Percentiles rank a stretch among this genome's conserved stretches.
These are phyloP conservation scores for Pseudogymnoascus sp. DNA, from an alignment of 2,329 filamentous ascomycete species.

Conservation along the genomic window DNA sequence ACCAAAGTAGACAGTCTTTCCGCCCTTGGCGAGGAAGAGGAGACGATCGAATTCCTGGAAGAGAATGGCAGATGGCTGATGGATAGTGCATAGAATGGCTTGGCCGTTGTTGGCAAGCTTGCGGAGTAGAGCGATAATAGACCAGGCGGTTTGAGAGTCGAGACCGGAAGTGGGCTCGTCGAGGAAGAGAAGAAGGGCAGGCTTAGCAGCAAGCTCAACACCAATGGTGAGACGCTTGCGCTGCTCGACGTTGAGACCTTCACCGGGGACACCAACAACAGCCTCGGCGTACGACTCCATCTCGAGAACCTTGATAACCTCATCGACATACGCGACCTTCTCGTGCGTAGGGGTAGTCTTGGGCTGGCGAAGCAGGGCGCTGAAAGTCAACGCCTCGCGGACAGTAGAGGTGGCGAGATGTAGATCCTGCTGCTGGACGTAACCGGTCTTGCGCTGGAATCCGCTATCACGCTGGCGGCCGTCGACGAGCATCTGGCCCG, in stretches of 20 bases:
- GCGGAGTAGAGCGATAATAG: constrained; percentile 78
- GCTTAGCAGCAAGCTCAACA: constrained; percentile 88
- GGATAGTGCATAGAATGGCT: constrained; percentile 93
- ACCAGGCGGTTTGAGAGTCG: constrained; percentile 89
- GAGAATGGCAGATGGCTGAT: constrained; percentile 91
- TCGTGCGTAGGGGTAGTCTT: constrained; percentile 62
- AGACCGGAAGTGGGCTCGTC: constrained; percentile 94
- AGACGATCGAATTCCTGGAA: constrained; percentile 86
- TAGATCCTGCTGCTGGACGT: constrained; percentile 87
- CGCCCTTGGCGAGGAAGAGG: constrained; percentile 68
- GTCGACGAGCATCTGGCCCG: constrained; percentile 68
- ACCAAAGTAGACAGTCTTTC: constrained; percentile 74
- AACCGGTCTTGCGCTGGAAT: constrained; percentile 88
- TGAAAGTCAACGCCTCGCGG: constrained; percentile 80
- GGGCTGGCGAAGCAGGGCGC: constrained; percentile 77
- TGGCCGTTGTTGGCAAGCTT: constrained; percentile 85
- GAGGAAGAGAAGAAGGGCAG: constrained; percentile 79
- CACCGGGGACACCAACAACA: constrained; percentile 80
- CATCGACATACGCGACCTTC: constrained; percentile 80
- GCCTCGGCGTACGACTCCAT: constrained; percentile 89
- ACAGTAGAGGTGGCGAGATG: constrained; percentile 80
- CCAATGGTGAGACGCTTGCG: constrained; percentile 80
- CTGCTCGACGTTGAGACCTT: constrained; percentile 69
- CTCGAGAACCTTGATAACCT: constrained; percentile 83
- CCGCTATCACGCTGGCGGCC: constrained; percentile 63